These are phyloP conservation scores for Dichotomocladium elegans DNA, from an alignment of 371 early-diverging fungal species.

Conservation along the genomic window DNA sequence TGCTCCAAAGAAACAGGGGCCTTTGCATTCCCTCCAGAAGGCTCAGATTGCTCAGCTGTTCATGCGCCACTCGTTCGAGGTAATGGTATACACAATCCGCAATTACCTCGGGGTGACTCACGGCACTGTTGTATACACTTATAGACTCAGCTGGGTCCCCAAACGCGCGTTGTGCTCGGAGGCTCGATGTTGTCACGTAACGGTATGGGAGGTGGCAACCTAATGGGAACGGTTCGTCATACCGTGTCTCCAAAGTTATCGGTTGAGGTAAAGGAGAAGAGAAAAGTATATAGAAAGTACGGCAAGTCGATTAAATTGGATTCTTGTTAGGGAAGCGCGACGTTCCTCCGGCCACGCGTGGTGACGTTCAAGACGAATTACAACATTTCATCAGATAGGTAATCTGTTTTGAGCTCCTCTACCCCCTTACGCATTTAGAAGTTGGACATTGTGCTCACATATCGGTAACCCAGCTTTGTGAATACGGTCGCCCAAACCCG, in stretches of 20 bases:
- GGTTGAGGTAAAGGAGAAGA: conserved; percentile 51
- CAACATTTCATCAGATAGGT: conserved; percentile 64
- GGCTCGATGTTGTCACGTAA: conserved; percentile 70
- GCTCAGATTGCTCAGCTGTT: conserved; percentile 67
- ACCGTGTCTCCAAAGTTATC: conserved; percentile 67
- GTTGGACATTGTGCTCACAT: no score
- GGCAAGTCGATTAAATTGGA: not conserved
- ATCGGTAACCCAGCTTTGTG: conserved; percentile 66
- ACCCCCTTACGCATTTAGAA: no score
- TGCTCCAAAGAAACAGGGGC: conserved; percentile 15
- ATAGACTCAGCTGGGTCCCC: conserved; percentile 67
- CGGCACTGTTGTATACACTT: not conserved
- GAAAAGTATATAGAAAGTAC: not conserved
- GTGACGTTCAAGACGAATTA: conserved; percentile 65
- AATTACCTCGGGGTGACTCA: not conserved
- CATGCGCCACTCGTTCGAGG: conserved; percentile 85
- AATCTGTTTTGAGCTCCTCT: no score
- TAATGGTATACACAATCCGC: conserved; percentile 27
- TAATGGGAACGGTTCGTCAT: conserved; percentile 72
- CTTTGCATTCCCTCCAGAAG: conserved; percentile 32
- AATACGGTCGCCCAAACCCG: conserved; percentile 53
- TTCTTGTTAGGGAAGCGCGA: conserved; percentile 45
- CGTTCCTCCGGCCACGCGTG: conserved; percentile 56
- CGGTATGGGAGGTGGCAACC: conserved; percentile 76
- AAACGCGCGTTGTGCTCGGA: conserved; percentile 59